Evolutionary conservation across 23 red algal genomes (phyloP), one percentile per base, ranked within the genome.

Genomic region (Chondrus crispus): DNA sequence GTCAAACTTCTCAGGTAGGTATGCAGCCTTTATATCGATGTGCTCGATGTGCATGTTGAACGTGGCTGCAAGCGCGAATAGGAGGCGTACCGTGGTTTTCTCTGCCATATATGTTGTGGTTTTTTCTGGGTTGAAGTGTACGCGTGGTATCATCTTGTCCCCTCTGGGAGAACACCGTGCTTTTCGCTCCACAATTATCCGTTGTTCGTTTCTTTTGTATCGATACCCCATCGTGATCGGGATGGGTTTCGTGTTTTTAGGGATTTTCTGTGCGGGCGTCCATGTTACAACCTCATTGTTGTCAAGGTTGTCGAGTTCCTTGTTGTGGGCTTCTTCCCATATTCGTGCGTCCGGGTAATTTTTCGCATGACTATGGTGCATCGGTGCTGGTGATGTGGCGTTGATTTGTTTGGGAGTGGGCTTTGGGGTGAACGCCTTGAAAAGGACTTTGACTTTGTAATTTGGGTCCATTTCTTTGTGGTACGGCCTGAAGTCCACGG

Each of bases 11-110:
- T 80, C 87, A 40, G 79, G 8, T 3, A 69, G 58, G 24, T 66
- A 91, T 68, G 73, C 72, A 6, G 70, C 46, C 4, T 42, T 80
- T 19, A 80, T 74, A 48, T 91, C 87, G 38, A 91, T 49, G 43
- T 86, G 82, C 36, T 39, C 54, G 57, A 44, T 41, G 37, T 69
- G 4, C 7, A 69, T 41, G 26, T 41, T 41, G 44, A 70, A 43
- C 33, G n/a, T 5, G 16, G 82, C 82, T 37, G 54, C 33, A 30
- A 86, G n/a, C 18, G 35, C 58, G 46, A 86, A 28, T 2, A 91
- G 16, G 6, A 81, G 30, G 24, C 72, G 3, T 5, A 91, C 39
- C 16, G 72, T 71, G 29, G 40, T 53, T 60, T 81, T 80, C 24
- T 64, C 14, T 32, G 5, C 14, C 58, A 64, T 64, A 4, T 64